Percentiles rank a stretch among this genome's conserved stretches.
phyloP scores from a whole-genome alignment of 176 grass and related monocot species.

The Oryza officinalis region DNA sequence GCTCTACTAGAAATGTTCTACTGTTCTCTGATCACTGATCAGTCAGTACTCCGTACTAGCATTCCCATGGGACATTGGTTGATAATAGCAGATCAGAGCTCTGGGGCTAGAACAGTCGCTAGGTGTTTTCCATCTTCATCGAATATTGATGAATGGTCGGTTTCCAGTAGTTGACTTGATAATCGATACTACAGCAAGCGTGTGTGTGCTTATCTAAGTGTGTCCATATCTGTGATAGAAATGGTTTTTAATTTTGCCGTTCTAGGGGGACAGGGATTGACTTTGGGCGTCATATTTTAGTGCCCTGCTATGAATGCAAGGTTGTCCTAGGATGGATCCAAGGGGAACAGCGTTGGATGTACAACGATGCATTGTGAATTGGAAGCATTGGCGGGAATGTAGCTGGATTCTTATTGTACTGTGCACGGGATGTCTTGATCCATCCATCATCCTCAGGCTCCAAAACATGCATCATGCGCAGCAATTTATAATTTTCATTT shows the following conservation, averaged over 20 bases:
- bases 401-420: slow-evolving; percentile 29
- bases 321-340: slow-evolving; percentile 28
- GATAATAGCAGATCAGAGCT: no score
- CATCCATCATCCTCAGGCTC: not conserved
- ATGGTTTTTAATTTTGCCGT: not conserved
- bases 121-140: not conserved
- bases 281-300: slow-evolving; percentile 28
- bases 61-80: not conserved
- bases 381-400: slow-evolving; percentile 29
- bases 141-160: not conserved
- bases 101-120: not conserved
- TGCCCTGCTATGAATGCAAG: slow-evolving; percentile 9
- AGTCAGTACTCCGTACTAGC: not conserved
- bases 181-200: not conserved
- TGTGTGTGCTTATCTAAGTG: not conserved
- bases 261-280: slow-evolving; percentile 45
- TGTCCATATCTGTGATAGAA: slow-evolving; percentile 6
- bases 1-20: not conserved
- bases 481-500: not conserved
- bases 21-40: not conserved
- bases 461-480: not conserved
- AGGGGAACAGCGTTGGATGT: slow-evolving; percentile 25
- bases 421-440: slow-evolving; percentile 13
- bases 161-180: not conserved
- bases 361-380: slow-evolving; percentile 8